These are phyloP conservation scores for Pichia sp. DNA, from an alignment of 1,139 yeast species.

Conservation along the genomic window DNA sequence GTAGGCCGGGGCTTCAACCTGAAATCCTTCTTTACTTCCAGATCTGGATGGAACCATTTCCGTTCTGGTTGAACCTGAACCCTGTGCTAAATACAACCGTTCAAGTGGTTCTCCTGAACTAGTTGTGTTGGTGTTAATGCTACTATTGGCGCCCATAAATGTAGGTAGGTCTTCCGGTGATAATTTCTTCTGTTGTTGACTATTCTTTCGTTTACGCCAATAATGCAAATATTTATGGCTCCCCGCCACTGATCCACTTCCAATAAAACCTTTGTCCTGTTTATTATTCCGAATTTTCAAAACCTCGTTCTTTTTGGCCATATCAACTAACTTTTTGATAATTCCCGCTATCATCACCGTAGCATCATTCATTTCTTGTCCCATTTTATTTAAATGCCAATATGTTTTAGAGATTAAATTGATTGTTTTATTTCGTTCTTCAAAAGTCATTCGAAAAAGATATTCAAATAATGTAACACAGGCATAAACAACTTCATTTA, in stretches of 20 bases:
- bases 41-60: too few relatives aligned
- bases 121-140: too few relatives aligned
- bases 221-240: conserved; percentile 6
- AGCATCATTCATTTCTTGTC: conserved; percentile 48
- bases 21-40: too few relatives aligned
- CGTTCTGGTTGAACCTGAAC: too few relatives aligned
- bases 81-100: too few relatives aligned
- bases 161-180: conserved; percentile 23
- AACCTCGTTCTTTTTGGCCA: conserved; percentile 28
- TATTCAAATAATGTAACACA: conserved; percentile 45
- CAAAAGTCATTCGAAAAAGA: conserved; percentile 32
- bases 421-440: conserved; percentile 36
- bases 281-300: conserved; percentile 5
- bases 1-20: too few relatives aligned
- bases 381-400: conserved; percentile 50
- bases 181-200: conserved; percentile 23
- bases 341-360: conserved; percentile 50
- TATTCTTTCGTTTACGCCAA: conserved; percentile 10
- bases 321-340: conserved; percentile 43
- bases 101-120: too few relatives aligned
- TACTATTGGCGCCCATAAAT: too few relatives aligned
- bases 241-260: conserved; percentile 15
- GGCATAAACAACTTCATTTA: conserved; percentile 46
- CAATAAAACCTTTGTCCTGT: conserved; percentile 23
- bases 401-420: conserved; percentile 44